A percentile compares a stretch with the other conserved stretches of the same genome.
phyloP scores from a whole-genome alignment of 2,329 filamentous ascomycete genomes.

The Clonostachys byssicola region DNA sequence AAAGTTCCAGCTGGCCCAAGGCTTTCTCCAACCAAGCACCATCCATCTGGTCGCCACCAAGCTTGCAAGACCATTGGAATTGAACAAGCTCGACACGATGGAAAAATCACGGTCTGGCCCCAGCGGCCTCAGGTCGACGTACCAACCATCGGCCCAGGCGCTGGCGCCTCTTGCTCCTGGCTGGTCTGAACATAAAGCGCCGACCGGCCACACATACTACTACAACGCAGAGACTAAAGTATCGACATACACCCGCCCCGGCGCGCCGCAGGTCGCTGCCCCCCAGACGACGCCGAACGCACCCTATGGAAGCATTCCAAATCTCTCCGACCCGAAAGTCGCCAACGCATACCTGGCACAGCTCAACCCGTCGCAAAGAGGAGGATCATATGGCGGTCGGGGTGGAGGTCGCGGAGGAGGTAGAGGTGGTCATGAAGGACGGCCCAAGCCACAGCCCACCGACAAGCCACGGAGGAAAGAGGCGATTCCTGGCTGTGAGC shows the following conservation, averaged over 20 bases:
- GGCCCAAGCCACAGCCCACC: constrained; percentile 61
- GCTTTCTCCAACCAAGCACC: too few species aligned
- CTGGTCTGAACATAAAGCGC: constrained; percentile 93
- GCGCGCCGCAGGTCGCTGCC: constrained; percentile 15
- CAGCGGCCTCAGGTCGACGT: constrained; percentile 62
- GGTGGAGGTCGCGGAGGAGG: constrained; percentile 35
- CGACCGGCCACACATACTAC: constrained; percentile 83
- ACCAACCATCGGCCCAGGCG: constrained; percentile 50
- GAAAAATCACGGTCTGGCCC: too few species aligned
- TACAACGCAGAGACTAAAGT: constrained; percentile 79
- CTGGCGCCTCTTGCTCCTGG: constrained; percentile 65
- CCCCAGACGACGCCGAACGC: constrained; percentile 16
- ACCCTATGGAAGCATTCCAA: constrained; percentile 20
- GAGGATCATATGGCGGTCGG: constrained; percentile 11
- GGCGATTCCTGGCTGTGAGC: constrained; percentile 73
- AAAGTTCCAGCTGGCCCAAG: too few species aligned
- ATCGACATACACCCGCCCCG: constrained; percentile 83
- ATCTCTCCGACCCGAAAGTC: constrained; percentile 48
- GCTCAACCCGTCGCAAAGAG: constrained; percentile 33
- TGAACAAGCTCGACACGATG: too few species aligned
- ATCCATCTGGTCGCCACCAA: too few species aligned
- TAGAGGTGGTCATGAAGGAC: constrained; percentile 50
- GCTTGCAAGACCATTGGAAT: too few species aligned
- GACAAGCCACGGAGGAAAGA: constrained; percentile 82
- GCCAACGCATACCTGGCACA: constrained; percentile 60